Conservation (phyloP, 306 rosid species). For the Rubus idaeus region DNA sequence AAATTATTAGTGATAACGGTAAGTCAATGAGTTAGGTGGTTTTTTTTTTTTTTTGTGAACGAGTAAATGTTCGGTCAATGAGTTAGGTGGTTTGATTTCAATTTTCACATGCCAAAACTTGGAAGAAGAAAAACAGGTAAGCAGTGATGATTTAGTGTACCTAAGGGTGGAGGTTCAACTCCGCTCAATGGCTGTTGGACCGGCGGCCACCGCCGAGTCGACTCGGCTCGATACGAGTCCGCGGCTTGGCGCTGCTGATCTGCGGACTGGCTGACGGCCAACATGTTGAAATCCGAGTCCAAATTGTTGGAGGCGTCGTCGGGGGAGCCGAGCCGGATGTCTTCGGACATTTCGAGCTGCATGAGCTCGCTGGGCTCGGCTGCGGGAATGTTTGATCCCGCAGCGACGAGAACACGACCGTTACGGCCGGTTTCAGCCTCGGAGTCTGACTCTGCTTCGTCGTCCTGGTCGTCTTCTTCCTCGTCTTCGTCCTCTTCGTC, state of each 20-base stretch:
- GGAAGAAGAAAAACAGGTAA: no score
- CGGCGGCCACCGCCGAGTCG: constrained; percentile 42
- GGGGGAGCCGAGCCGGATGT: constrained; percentile 78
- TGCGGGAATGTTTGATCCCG: not conserved
- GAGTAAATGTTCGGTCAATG: not conserved
- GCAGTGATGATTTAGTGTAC: constrained; percentile 24
- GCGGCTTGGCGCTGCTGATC: constrained; percentile 26
- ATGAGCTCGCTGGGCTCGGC: constrained; percentile 72
- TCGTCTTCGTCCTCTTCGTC: constrained; percentile 43
- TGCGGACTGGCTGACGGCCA: constrained; percentile 42
- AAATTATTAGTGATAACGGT: not conserved
- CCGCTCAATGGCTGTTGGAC: constrained; percentile 20
- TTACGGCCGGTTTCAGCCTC: constrained; percentile 48
- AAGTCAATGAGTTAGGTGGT: not conserved
- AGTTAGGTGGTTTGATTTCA: no score
- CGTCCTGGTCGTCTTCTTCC: constrained; percentile 40
- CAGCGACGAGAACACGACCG: not conserved
- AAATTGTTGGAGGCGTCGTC: constrained; percentile 73
- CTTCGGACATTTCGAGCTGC: constrained; percentile 83
- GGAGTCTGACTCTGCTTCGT: constrained; percentile 47
- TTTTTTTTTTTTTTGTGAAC: no score
- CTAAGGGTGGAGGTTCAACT: constrained; percentile 46
- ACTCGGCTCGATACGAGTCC: constrained; percentile 38
- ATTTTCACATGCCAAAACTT: no score
- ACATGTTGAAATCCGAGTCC: constrained; percentile 66